phyloP scores from a whole-genome alignment of 108 stramenopile genomes.

The Skeletonema menzelii region DNA sequence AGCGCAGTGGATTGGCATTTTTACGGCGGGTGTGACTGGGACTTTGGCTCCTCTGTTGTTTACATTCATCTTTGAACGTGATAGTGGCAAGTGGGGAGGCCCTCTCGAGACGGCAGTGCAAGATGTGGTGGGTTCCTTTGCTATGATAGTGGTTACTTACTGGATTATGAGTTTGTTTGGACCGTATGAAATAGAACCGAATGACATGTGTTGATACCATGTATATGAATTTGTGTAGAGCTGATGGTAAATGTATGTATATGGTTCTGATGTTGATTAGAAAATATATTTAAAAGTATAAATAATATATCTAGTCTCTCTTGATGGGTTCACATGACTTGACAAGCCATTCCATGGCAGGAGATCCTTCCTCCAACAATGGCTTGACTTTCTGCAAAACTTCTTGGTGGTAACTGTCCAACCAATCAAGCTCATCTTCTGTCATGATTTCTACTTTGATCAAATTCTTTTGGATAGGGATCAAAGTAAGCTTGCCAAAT shows the following conservation, averaged over 20 bases:
- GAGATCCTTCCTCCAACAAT: conserved; percentile 64
- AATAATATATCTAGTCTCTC: conserved; percentile 9
- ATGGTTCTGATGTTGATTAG: not conserved
- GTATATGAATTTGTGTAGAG: not conserved
- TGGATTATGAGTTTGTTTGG: conserved; percentile 50
- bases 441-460: conserved; percentile 77
- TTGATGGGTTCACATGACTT: conserved; percentile 79
- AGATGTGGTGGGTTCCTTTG: conserved; percentile 68
- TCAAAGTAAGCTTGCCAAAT: conserved; percentile 84
- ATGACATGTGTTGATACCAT: conserved; percentile 57
- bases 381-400: conserved; percentile 80
- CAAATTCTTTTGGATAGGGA: conserved; percentile 89
- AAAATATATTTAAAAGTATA: not conserved
- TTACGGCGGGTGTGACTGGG: conserved; percentile 64
- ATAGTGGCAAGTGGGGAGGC: conserved; percentile 65
- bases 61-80: conserved; percentile 53
- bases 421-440: conserved; percentile 78
- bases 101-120: conserved; percentile 70
- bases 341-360: conserved; percentile 76
- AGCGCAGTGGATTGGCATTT: conserved; percentile 59
- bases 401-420: conserved; percentile 84
- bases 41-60: conserved; percentile 65
- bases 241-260: not conserved
- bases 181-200: conserved; percentile 43
- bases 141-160: conserved; percentile 64